phyloP scores from a whole-genome alignment of 495 filamentous ascomycete species.

The Aspergillus carlsbadensis region DNA sequence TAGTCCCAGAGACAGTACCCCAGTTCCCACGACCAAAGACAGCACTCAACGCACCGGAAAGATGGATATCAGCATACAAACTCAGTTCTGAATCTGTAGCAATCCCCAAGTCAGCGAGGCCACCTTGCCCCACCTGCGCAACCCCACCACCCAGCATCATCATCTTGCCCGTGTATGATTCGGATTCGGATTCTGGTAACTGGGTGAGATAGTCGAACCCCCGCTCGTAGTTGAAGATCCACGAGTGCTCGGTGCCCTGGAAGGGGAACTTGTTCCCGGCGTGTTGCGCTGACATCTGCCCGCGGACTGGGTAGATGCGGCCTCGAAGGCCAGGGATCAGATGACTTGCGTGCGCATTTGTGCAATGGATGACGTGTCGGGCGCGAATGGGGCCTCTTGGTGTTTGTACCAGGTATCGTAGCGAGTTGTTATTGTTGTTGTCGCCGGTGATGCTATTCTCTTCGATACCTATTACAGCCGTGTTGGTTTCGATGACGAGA shows the following conservation, averaged over 20 bases:
- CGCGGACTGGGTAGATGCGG: slow-evolving; percentile 72
- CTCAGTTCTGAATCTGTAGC: slow-evolving; percentile 32
- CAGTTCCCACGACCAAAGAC: slow-evolving; percentile 35
- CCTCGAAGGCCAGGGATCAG: slow-evolving; percentile 67
- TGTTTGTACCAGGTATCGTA: slow-evolving; percentile 51
- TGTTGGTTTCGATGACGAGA: slow-evolving; percentile 75
- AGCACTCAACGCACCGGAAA: slow-evolving; percentile 26
- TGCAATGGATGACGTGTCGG: slow-evolving; percentile 66
- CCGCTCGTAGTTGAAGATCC: slow-evolving; percentile 53
- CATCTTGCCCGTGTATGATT: slow-evolving; percentile 33
- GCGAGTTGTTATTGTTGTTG: no score
- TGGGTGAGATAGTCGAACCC: slow-evolving; percentile 81
- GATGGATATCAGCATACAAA: slow-evolving; percentile 32
- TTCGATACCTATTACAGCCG: slow-evolving; percentile 52
- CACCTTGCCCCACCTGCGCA: slow-evolving; percentile 43
- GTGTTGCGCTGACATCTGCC: slow-evolving; percentile 66
- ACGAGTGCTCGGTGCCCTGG: slow-evolving; percentile 32
- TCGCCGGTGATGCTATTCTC: not conserved
- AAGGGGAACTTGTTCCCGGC: slow-evolving; percentile 44
- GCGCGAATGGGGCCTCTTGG: slow-evolving; percentile 59
- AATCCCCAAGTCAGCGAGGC: slow-evolving; percentile 47
- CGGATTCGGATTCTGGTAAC: slow-evolving; percentile 43
- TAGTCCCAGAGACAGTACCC: slow-evolving; percentile 34
- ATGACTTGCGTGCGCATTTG: slow-evolving; percentile 75
- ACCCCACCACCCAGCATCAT: slow-evolving; percentile 69